Base-by-base conservation (phyloP, 768 basidiomycete species). In the Hypsizygus marmoreus region DNA sequence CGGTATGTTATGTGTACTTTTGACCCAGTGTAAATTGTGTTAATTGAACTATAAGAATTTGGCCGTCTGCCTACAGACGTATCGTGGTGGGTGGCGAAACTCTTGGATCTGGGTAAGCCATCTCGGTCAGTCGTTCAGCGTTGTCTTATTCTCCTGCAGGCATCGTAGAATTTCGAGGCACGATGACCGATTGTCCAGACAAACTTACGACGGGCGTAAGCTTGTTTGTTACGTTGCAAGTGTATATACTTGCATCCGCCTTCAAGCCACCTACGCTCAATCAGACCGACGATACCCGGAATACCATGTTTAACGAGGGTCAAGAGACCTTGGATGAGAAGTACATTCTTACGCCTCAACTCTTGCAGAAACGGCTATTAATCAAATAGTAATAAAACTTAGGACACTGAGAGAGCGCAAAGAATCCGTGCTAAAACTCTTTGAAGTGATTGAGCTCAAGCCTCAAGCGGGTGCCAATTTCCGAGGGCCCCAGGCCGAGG, bases 301-400 rank as follows among this genome's bases (percentile, higher is more conserved):
- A 57, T 29, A 46, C 54, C 3, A 73, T 84, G 57, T 86, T 90
- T 61, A 79, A 82, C 50, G 88, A 91, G 60, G 88, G 88, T 2
- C 72, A 81, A 40, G 93, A 95, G 61, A 94, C 91, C 0, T 71
- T 72, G 4, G 81, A 84, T 48, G 93, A 97, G 66, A 83, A 82
- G 74, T 72, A 46, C 25, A 55, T 54, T 17, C 20, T 25, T n/a
- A n/a, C n/a, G 16, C 17, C 16, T 33, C 8, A 17, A 28, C 32
- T 14, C 26, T 16, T 19, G 12, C 26, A 19, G 20, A 13, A 11
- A 37, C 8, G 9, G 9, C 13, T 43, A 22, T 16, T 22, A 24
- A 35, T 51, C 1, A 28, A 8, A n/a, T 13, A 19, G 14, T 19
- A 22, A 19, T 24, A 10, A 12, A 44, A 40, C 30, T 31, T 20